Conservation (phyloP, 2,329 filamentous ascomycete genomes). For the Talaromyces atroroseus region DNA sequence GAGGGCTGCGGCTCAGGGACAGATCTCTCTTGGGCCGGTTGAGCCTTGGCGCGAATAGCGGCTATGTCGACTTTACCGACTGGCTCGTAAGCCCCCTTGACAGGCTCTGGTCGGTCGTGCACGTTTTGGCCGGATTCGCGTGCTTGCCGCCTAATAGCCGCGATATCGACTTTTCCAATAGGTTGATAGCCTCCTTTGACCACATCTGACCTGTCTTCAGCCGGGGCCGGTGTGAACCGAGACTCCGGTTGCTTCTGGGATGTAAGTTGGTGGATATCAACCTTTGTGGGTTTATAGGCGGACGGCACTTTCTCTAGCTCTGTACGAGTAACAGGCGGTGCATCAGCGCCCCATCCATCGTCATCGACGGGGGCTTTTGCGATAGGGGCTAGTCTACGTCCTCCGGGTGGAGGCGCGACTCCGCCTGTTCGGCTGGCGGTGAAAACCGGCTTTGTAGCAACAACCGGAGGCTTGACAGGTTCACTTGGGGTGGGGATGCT, state of each 20-base stretch:
- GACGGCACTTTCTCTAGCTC: slow-evolving; percentile 87
- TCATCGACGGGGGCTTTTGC: slow-evolving; percentile 58
- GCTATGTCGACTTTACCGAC: slow-evolving; percentile 96
- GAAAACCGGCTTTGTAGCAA: slow-evolving; percentile 86
- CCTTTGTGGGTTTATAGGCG: slow-evolving; percentile 91
- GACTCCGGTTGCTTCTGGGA: slow-evolving; percentile 58
- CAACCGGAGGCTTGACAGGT: slow-evolving; percentile 59
- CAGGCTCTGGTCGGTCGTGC: slow-evolving; percentile 74
- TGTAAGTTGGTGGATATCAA: slow-evolving; percentile 82
- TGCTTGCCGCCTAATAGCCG: slow-evolving; percentile 73
- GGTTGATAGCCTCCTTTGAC: slow-evolving; percentile 87
- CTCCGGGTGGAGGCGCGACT: slow-evolving; percentile 61
- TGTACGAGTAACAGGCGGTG: slow-evolving; percentile 79
- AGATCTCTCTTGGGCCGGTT: slow-evolving; percentile 57
- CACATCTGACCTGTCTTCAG: slow-evolving; percentile 52
- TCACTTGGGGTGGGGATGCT: slow-evolving; percentile 51
- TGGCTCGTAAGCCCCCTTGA: slow-evolving; percentile 92
- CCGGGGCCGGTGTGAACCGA: slow-evolving; percentile 29
- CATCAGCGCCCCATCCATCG: slow-evolving; percentile 93
- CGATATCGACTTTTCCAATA: slow-evolving; percentile 95
- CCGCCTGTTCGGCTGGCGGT: slow-evolving; percentile 64
- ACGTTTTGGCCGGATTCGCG: slow-evolving; percentile 50
- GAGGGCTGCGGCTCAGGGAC: slow-evolving; percentile 43
- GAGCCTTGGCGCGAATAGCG: slow-evolving; percentile 78
- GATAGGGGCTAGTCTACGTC: slow-evolving; percentile 47